These are phyloP conservation scores for Zasmidium citrigriseum DNA, from an alignment of 2,329 filamentous ascomycete species.

Conservation along the genomic window DNA sequence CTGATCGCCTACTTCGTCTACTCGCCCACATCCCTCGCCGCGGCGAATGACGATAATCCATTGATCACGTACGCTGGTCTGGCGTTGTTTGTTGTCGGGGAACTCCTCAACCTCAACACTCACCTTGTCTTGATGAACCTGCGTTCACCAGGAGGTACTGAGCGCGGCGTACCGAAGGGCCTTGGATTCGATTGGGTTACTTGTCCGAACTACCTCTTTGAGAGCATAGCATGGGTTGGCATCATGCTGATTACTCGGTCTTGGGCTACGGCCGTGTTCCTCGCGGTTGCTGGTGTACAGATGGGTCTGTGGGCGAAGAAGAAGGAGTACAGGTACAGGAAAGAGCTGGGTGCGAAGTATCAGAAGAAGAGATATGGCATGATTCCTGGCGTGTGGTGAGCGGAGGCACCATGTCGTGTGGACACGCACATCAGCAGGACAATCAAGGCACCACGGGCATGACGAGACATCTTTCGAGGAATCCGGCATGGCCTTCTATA, in stretches of 20 bases:
- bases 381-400: conserved; percentile 72
- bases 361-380: conserved; percentile 89
- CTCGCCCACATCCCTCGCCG: conserved; percentile 69
- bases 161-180: conserved; percentile 83
- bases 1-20: conserved; percentile 86
- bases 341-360: conserved; percentile 90
- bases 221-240: conserved; percentile 82
- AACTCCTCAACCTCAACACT: conserved; percentile 76
- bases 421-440: too few species aligned
- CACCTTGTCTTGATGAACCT: conserved; percentile 79
- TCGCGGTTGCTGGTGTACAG: conserved; percentile 68
- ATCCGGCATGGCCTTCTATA: too few species aligned
- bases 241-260: conserved; percentile 78
- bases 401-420: neutral
- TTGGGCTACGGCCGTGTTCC: conserved; percentile 76
- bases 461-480: too few species aligned
- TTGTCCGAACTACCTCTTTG: conserved; percentile 97
- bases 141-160: conserved; percentile 75
- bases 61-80: conserved; percentile 67
- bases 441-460: too few species aligned
- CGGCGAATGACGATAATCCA: conserved; percentile 51
- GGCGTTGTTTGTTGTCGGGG: conserved; percentile 72
- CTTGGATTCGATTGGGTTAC: conserved; percentile 85
- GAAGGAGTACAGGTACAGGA: conserved; percentile 88
- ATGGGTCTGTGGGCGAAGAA: conserved; percentile 88